A percentile compares a stretch with the other conserved stretches of the same genome.
Conservation (phyloP, 129 eudicot species). For the Oenanthe sinensis region DNA sequence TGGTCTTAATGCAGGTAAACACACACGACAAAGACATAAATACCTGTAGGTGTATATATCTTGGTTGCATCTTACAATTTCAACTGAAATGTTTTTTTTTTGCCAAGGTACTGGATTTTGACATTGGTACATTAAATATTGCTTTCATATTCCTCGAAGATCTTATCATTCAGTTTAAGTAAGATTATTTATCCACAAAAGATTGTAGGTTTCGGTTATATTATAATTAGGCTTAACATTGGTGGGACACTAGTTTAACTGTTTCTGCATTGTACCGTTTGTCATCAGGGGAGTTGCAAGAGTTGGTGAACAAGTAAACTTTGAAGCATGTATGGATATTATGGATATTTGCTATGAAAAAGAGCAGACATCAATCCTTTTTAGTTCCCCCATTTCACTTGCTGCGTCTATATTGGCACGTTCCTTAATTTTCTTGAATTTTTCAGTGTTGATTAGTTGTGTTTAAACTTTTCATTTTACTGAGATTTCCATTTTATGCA, state of each 20-base stretch:
- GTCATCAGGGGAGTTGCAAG: conserved; percentile 52
- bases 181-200: conserved; percentile 17
- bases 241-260: neutral
- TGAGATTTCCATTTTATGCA: conserved; percentile 19
- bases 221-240: neutral
- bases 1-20: conserved; percentile 62
- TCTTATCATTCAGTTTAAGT: conserved; percentile 49
- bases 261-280: neutral
- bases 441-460: neutral
- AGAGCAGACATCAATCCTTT: conserved; percentile 47
- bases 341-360: conserved; percentile 81
- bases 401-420: conserved; percentile 72
- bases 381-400: conserved; percentile 39
- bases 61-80: conserved; percentile 7
- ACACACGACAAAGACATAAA: neutral
- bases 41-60: neutral
- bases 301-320: conserved; percentile 46
- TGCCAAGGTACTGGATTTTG: conserved; percentile 59
- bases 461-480: conserved; percentile 11
- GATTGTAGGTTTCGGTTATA: neutral
- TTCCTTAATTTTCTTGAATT: conserved; percentile 5
- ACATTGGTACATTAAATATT: conserved; percentile 57
- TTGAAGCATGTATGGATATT: conserved; percentile 69
- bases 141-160: conserved; percentile 54
- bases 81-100: conserved; percentile 6